Conservation (phyloP, 352 stramenopile species). For the Pythium periplocum region DNA sequence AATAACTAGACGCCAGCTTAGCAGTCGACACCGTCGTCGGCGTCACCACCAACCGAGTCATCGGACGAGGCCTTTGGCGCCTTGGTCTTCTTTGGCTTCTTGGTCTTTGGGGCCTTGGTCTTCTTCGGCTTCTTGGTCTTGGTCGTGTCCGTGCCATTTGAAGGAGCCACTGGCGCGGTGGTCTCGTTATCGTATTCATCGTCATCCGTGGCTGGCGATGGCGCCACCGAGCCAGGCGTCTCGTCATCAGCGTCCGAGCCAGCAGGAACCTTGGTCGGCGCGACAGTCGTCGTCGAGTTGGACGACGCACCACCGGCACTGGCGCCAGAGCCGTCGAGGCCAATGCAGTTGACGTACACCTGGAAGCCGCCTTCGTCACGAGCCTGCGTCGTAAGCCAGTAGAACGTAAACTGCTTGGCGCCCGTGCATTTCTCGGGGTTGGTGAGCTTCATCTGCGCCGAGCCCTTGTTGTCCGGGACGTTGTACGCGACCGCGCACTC, state of each 20-base stretch:
- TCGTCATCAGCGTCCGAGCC: neutral
- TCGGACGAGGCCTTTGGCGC: neutral
- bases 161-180: too few species aligned
- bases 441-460: constrained; percentile 19
- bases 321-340: neutral
- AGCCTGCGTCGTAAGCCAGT: constrained; percentile 37
- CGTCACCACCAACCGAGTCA: neutral
- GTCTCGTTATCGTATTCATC: neutral
- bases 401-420: constrained; percentile 26
- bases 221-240: constrained; percentile 2
- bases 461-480: constrained; percentile 8
- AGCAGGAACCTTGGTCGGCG: neutral
- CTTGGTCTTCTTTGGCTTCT: constrained; percentile 4
- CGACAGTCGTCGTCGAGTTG: constrained; percentile 1
- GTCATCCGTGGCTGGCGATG: constrained; percentile 1
- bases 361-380: constrained; percentile 22
- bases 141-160: neutral
- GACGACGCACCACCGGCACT: neutral
- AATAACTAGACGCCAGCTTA: neutral
- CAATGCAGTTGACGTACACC: constrained; percentile 32
- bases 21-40: neutral
- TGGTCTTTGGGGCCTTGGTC: constrained; percentile 1
- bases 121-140: constrained; percentile 8
- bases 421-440: constrained; percentile 19
- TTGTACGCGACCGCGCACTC: constrained; percentile 22